phyloP scores from a whole-genome alignment of 495 filamentous ascomycete species.

The Hypoxylon cercidicola region DNA sequence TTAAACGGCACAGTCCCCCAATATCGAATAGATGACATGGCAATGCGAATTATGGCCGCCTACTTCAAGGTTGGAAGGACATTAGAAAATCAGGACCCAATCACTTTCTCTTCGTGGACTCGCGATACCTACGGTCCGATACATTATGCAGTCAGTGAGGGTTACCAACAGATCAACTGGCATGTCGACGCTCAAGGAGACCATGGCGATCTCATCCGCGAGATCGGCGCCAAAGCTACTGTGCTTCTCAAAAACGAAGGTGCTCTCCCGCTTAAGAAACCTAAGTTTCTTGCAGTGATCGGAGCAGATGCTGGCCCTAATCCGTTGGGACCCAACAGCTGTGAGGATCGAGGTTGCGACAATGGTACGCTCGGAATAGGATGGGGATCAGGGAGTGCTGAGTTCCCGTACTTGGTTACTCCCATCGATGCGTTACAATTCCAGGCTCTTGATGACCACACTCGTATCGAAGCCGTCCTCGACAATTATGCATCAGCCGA shows the following conservation, averaged over 20 bases:
- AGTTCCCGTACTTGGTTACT: conserved; percentile 92
- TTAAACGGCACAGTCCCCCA: conserved; percentile 91
- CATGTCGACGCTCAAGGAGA: conserved; percentile 85
- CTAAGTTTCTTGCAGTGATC: conserved; percentile 81
- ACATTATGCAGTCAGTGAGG: conserved; percentile 69
- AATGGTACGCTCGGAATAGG: conserved; percentile 91
- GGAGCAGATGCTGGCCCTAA: conserved; percentile 87
- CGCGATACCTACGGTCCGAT: conserved; percentile 75
- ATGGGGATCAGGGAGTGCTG: conserved; percentile 90
- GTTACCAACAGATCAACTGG: conserved; percentile 77
- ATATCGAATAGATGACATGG: conserved; percentile 95
- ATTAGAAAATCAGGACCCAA: conserved; percentile 63
- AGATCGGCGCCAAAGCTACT: conserved; percentile 78
- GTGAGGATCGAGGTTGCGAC: conserved; percentile 82
- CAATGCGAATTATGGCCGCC: conserved; percentile 88
- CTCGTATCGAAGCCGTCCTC: conserved; percentile 76
- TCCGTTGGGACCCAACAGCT: conserved; percentile 84
- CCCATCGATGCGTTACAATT: conserved; percentile 87
- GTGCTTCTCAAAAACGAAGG: conserved; percentile 91
- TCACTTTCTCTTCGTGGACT: conserved; percentile 93
- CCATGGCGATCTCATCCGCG: conserved; percentile 76
- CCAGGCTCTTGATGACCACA: conserved; percentile 69
- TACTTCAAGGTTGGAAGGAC: conserved; percentile 90
- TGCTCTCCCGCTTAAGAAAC: conserved; percentile 78
- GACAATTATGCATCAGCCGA: conserved; percentile 72